Percentiles rank a stretch among this genome's conserved stretches.
Evolutionary conservation across 495 filamentous ascomycete genomes (phyloP).

Genomic region (Collariella sp.): DNA sequence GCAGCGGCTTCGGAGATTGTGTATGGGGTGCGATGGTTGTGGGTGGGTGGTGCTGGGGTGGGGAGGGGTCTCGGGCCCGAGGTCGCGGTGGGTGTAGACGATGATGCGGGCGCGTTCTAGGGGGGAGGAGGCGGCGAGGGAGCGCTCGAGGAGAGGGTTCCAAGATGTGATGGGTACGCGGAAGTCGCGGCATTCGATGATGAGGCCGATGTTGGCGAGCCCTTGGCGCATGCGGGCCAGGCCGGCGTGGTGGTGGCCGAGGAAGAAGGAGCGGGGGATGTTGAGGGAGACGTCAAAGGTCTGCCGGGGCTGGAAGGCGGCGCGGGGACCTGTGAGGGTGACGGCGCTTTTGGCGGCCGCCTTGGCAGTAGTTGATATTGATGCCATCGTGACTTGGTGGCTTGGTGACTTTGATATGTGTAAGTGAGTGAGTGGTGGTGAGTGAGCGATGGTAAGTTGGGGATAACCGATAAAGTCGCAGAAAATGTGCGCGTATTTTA

Average conservation of each 20-base stretch:
- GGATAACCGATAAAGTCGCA: background rate
- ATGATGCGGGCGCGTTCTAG: constrained; percentile 55
- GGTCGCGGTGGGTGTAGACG: constrained; percentile 86
- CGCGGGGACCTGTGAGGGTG: constrained; percentile 13
- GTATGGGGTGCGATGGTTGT: background rate
- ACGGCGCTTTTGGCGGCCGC: constrained; percentile 15
- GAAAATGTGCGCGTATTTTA: background rate
- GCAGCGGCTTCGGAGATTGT: background rate
- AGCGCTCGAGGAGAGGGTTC: constrained; percentile 84
- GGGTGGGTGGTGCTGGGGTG: background rate
- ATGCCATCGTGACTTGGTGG: constrained; percentile 9
- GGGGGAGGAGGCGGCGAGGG: constrained; percentile 46
- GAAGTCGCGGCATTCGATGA: constrained; percentile 93
- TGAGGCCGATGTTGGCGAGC: constrained; percentile 72
- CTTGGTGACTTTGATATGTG: background rate
- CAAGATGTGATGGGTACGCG: constrained; percentile 78
- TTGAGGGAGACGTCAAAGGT: constrained; percentile 54
- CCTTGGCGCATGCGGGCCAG: constrained; percentile 75
- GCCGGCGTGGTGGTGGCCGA: constrained; percentile 89
- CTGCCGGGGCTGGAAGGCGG: constrained; percentile 62
- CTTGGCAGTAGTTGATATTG: constrained; percentile 3
- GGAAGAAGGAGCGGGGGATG: constrained; percentile 85
- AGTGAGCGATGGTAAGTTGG: background rate
- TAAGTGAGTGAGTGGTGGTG: background rate
- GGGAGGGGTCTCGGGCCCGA: constrained; percentile 40